A percentile compares a stretch with the other conserved stretches of the same genome.
These are phyloP conservation scores for Paraconiothyrium sp. DNA, from an alignment of 2,329 filamentous ascomycete species.

Conservation along the genomic window DNA sequence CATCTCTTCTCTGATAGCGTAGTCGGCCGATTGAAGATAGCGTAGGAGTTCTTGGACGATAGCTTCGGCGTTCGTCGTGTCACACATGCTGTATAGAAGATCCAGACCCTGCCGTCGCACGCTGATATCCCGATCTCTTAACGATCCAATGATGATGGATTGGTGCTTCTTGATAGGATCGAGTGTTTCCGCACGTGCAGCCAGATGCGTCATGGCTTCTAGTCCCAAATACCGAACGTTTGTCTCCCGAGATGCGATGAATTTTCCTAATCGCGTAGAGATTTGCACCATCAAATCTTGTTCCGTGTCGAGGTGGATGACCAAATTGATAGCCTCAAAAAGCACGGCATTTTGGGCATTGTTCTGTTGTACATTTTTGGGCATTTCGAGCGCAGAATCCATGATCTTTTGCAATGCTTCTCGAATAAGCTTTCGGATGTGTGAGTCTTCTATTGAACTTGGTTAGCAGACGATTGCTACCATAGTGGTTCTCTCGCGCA, in stretches of 20 bases:
- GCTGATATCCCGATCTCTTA: slow-evolving; percentile 96
- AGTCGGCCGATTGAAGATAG: slow-evolving; percentile 95
- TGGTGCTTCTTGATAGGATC: slow-evolving; percentile 99
- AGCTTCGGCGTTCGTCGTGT: slow-evolving; percentile 89
- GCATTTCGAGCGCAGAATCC: slow-evolving; percentile 89
- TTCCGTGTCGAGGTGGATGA: slow-evolving; percentile 97
- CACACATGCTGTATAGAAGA: slow-evolving; percentile 99
- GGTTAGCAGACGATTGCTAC: slow-evolving; percentile 28
- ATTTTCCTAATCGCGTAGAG: slow-evolving; percentile 87
- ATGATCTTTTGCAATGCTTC: slow-evolving; percentile 91
- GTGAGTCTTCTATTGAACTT: slow-evolving; percentile 77
- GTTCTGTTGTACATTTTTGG: slow-evolving; percentile 99
- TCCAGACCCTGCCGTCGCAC: slow-evolving; percentile 95
- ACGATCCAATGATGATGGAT: slow-evolving; percentile 90
- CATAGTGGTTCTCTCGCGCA: slow-evolving; percentile 49
- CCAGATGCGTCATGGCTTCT: slow-evolving; percentile 98
- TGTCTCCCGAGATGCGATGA: slow-evolving; percentile 95
- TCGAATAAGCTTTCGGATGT: slow-evolving; percentile 89
- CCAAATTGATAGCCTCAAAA: slow-evolving; percentile 98
- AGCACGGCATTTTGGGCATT: slow-evolving; percentile 98
- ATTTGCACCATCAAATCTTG: slow-evolving; percentile 96
- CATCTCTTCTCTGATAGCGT: slow-evolving; percentile 98
- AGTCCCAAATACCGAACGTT: slow-evolving; percentile 96
- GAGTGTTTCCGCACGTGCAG: slow-evolving; percentile 89
- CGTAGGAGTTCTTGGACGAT: slow-evolving; percentile 94